Conservation (phyloP, 306 rosid species). For the Boehmeria nivea region DNA sequence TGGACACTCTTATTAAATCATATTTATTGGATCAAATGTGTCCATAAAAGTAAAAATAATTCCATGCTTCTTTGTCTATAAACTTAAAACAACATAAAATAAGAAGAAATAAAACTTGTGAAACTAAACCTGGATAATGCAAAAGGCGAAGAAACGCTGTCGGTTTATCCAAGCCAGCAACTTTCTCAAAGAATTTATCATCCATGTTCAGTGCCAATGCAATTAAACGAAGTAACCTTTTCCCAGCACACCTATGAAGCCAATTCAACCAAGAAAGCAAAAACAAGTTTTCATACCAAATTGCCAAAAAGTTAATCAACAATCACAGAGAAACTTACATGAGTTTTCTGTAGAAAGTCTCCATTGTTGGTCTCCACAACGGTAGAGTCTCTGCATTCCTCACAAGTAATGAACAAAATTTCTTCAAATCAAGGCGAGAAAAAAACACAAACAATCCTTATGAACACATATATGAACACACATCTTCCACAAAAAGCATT, state of each 20-base stretch:
- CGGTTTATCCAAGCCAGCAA: conserved; percentile 45
- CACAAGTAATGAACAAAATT: conserved; percentile 8
- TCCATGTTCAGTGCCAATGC: conserved; percentile 67
- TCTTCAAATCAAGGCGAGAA: neutral
- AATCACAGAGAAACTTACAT: conserved; percentile 47
- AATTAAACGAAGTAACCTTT: conserved; percentile 43
- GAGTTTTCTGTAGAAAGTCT: conserved; percentile 41
- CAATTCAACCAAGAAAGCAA: too few species aligned
- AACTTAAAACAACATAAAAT: neutral
- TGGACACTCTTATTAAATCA: too few species aligned
- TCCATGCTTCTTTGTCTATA: too few species aligned
- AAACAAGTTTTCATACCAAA: neutral
- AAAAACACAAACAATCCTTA: too few species aligned
- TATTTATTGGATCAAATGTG: too few species aligned
- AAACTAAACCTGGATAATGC: conserved; percentile 65
- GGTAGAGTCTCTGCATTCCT: conserved; percentile 52
- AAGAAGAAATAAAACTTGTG: conserved; percentile 2
- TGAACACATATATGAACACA: too few species aligned
- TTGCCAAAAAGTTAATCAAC: neutral
- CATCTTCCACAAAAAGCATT: too few species aligned
- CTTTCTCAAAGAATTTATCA: conserved; percentile 60
- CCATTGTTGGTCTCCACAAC: conserved; percentile 67
- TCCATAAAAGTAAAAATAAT: too few species aligned
- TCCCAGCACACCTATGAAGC: conserved; percentile 51
- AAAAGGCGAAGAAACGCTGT: conserved; percentile 61